Conservation (phyloP, 1,284 basidiomycete species). For the Papiliotrema nemorosa region DNA sequence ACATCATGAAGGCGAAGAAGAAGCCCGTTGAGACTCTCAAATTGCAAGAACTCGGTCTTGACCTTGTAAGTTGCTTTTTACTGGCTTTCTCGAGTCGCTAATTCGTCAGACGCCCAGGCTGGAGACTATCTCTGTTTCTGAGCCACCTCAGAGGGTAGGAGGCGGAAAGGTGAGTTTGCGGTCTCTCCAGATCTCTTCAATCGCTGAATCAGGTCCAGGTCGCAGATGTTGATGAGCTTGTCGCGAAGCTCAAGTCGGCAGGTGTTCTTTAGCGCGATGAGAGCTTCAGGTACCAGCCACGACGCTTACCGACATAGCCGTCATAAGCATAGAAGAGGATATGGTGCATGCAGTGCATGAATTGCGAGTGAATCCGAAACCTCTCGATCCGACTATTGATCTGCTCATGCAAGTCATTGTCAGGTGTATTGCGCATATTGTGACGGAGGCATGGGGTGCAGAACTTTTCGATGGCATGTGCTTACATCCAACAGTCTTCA, state of each 20-base stretch:
- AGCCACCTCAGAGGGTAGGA: constrained; percentile 86
- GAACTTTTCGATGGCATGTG: too few species aligned
- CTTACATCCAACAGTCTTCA: too few species aligned
- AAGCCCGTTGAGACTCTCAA: constrained; percentile 87
- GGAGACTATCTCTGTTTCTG: constrained; percentile 84
- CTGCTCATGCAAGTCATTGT: too few species aligned
- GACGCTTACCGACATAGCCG: too few species aligned
- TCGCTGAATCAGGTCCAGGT: constrained; percentile 53
- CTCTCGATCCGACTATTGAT: too few species aligned
- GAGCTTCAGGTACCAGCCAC: too few species aligned
- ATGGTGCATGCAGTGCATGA: too few species aligned
- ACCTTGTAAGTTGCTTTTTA: constrained; percentile 39
- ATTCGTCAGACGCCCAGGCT: constrained; percentile 59
- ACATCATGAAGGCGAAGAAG: constrained; percentile 99
- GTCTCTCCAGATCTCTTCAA: neutral
- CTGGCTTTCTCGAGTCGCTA: constrained; percentile 1
- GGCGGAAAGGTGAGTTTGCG: constrained; percentile 71
- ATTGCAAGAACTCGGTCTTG: constrained; percentile 69
- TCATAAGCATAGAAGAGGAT: too few species aligned
- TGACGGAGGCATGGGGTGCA: too few species aligned
- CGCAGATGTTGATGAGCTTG: constrained; percentile 81
- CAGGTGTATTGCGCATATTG: too few species aligned
- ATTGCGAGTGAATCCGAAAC: too few species aligned
- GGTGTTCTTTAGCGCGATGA: constrained; percentile 67
- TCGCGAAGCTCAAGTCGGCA: constrained; percentile 85